Conservation (phyloP, 805 yeast species). For the Hanseniaspora hatyaiensis region DNA sequence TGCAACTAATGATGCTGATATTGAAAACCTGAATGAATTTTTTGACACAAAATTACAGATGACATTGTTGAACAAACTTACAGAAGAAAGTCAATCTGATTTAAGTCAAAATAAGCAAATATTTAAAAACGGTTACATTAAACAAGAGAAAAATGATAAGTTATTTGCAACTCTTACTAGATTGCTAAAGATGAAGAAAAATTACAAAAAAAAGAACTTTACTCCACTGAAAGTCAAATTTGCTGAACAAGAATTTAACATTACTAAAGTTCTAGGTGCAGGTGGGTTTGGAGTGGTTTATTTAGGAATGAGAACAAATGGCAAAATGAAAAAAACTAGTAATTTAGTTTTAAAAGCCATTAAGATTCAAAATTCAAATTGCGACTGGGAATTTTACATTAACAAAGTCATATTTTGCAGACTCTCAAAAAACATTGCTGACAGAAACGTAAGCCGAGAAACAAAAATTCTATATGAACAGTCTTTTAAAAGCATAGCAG, state of each 20-base stretch:
- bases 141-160: slow-evolving; percentile 27
- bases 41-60: slow-evolving; percentile 20
- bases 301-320: slow-evolving; percentile 38
- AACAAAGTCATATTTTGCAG: slow-evolving; percentile 44
- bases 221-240: slow-evolving; percentile 30
- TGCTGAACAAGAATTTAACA: slow-evolving; percentile 28
- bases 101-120: slow-evolving; percentile 29
- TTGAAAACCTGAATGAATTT: no score
- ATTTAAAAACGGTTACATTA: slow-evolving; percentile 33
- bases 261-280: slow-evolving; percentile 43
- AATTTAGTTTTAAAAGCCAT: slow-evolving; percentile 49
- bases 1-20: no score
- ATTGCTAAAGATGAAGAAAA: slow-evolving; percentile 28
- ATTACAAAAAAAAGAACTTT: slow-evolving; percentile 29
- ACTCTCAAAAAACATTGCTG: slow-evolving; percentile 22
- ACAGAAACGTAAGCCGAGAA: not conserved
- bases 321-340: slow-evolving; percentile 34
- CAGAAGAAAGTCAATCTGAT: no score
- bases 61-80: slow-evolving; percentile 37
- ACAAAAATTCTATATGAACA: not conserved
- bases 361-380: slow-evolving; percentile 59
- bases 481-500: slow-evolving; percentile 26
- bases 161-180: slow-evolving; percentile 26
- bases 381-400: slow-evolving; percentile 73
- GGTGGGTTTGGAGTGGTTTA: slow-evolving; percentile 78